A percentile compares a stretch with the other conserved stretches of the same genome.
phyloP scores from a whole-genome alignment of 371 early-diverging fungal species.

The Zopfochytrium polystomum region DNA sequence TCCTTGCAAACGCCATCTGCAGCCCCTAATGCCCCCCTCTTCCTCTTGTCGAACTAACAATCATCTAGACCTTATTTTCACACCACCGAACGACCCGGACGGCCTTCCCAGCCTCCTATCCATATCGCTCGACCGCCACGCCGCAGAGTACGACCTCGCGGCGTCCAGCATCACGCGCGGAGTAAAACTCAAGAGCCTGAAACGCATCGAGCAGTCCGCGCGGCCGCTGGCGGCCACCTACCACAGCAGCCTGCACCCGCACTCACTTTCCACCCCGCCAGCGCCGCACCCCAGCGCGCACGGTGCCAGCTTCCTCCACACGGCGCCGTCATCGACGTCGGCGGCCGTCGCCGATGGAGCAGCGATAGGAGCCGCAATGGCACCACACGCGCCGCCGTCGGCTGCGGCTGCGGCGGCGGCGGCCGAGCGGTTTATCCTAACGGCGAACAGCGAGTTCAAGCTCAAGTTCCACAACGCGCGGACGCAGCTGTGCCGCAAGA shows the following conservation, averaged over 20 bases:
- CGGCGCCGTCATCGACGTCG: neutral
- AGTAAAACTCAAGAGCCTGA: slow-evolving; percentile 32
- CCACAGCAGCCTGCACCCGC: slow-evolving; percentile 19
- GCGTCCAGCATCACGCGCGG: slow-evolving; percentile 35
- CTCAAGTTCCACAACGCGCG: slow-evolving; percentile 38
- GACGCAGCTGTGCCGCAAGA: slow-evolving; percentile 47
- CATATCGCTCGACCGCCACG: slow-evolving; percentile 40
- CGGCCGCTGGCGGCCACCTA: slow-evolving; percentile 41
- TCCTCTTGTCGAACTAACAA: neutral
- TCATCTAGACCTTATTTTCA: slow-evolving; percentile 33
- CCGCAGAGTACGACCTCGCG: slow-evolving; percentile 44
- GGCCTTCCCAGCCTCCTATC: slow-evolving; percentile 32
- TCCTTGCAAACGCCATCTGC: neutral
- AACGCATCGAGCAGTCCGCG: slow-evolving; percentile 43
- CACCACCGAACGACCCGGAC: slow-evolving; percentile 24
- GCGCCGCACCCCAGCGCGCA: slow-evolving; percentile 15
- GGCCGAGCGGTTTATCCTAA: slow-evolving; percentile 32
- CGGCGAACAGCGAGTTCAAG: slow-evolving; percentile 41
- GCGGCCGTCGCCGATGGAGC: neutral
- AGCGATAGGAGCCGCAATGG: no score
- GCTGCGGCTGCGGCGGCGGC: slow-evolving; percentile 1
- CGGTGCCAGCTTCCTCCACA: neutral
- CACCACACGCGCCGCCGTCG: neutral
- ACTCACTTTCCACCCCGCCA: no score
- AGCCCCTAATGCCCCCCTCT: neutral